These are phyloP conservation scores for Roridomyces roridus DNA, from an alignment of 768 basidiomycete genomes.

Conservation along the genomic window DNA sequence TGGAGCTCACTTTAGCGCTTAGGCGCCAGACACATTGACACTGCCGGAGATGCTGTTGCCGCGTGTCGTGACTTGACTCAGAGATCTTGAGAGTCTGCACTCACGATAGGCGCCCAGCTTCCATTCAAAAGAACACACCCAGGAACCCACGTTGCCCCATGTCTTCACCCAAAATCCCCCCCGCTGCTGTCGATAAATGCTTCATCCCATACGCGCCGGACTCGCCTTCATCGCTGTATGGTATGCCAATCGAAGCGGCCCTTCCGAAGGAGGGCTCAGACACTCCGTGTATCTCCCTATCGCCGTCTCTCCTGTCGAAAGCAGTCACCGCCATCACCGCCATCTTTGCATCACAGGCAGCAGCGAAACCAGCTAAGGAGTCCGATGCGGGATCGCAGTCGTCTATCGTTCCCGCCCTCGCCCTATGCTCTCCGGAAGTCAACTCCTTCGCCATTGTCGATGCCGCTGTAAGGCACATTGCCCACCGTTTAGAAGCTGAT, in stretches of 20 bases:
- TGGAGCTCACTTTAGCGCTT: too few relatives aligned
- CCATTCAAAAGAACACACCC: too few relatives aligned
- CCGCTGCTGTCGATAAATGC: neutral
- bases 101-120: too few relatives aligned
- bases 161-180: neutral
- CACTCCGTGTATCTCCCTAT: neutral
- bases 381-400: too few relatives aligned
- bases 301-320: neutral
- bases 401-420: neutral
- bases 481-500: slow-evolving; percentile 57
- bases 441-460: slow-evolving; percentile 42
- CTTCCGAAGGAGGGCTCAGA: neutral
- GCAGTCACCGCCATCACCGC: neutral
- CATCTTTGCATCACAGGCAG: neutral
- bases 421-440: neutral
- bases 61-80: too few relatives aligned
- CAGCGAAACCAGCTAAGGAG: too few relatives aligned
- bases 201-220: neutral
- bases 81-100: too few relatives aligned
- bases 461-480: slow-evolving; percentile 59
- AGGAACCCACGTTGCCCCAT: too few relatives aligned
- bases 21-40: too few relatives aligned
- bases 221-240: neutral
- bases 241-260: neutral
- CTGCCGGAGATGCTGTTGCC: too few relatives aligned